A percentile compares a stretch with the other conserved stretches of the same genome.
phyloP scores from a whole-genome alignment of 208 protist genomes.

The Leishmania mexicana region DNA sequence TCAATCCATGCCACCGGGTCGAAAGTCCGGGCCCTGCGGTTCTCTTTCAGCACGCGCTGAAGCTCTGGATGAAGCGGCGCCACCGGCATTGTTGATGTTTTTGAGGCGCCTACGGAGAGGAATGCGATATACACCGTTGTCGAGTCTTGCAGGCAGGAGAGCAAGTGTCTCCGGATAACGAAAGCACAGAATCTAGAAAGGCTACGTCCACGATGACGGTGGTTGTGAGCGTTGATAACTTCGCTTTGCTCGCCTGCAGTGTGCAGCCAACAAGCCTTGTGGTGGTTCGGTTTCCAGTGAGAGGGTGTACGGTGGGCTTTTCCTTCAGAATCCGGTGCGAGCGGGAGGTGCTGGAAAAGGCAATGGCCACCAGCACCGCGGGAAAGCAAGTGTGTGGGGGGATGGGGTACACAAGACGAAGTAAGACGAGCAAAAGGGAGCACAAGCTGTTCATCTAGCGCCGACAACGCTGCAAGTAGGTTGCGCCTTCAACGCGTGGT shows the following conservation, averaged over 20 bases:
- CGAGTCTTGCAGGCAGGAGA: background rate
- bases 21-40: slow-evolving; percentile 79
- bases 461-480: background rate
- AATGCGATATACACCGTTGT: background rate
- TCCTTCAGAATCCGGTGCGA: background rate
- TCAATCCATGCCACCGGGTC: slow-evolving; percentile 84
- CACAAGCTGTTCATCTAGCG: background rate
- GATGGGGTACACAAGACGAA: background rate
- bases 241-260: no score
- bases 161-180: background rate
- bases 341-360: background rate
- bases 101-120: background rate
- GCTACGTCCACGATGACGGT: background rate
- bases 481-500: no score
- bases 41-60: slow-evolving; percentile 53
- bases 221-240: no score
- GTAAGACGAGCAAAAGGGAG: background rate
- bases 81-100: slow-evolving; percentile 35
- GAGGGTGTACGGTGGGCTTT: background rate
- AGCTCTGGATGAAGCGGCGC: slow-evolving; percentile 73
- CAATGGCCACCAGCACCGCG: background rate
- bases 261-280: background rate
- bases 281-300: background rate
- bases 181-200: background rate
- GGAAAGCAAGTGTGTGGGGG: background rate